Conservation (phyloP, 176 grass and related monocot genomes). For the Oryza punctata region DNA sequence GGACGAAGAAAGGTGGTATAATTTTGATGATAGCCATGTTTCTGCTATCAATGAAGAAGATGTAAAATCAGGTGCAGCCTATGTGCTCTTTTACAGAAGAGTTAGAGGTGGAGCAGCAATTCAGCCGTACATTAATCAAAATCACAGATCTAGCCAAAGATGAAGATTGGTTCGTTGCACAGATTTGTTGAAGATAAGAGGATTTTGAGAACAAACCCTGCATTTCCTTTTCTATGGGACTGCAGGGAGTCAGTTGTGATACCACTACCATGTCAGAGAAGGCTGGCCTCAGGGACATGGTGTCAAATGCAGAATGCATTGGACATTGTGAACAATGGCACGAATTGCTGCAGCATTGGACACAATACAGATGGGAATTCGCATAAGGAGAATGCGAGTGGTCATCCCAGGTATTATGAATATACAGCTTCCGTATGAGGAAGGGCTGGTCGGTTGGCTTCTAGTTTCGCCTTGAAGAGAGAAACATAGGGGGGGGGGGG, state of each 20-base stretch:
- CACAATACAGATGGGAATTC: conserved; percentile 13
- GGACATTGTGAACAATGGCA: background rate
- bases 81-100: conserved; percentile 96
- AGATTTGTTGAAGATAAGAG: conserved; percentile 5
- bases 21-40: conserved; percentile 98
- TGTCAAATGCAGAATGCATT: background rate
- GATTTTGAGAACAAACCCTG: conserved; percentile 18
- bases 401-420: conserved; percentile 16
- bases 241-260: background rate
- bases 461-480: conserved; percentile 12
- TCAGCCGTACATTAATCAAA: conserved; percentile 48
- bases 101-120: conserved; percentile 54
- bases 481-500: background rate
- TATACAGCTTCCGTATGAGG: conserved; percentile 4
- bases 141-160: conserved; percentile 57
- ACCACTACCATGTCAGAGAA: background rate
- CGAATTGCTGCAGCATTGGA: background rate
- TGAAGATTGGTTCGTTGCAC: conserved; percentile 38
- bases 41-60: conserved; percentile 83
- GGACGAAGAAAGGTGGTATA: conserved; percentile 92
- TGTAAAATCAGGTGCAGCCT: conserved; percentile 92
- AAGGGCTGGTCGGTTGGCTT: background rate
- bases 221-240: background rate
- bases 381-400: background rate
- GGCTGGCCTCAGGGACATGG: background rate